phyloP scores from a whole-genome alignment of 176 grass and related monocot species.

The Raddia guianensis region DNA sequence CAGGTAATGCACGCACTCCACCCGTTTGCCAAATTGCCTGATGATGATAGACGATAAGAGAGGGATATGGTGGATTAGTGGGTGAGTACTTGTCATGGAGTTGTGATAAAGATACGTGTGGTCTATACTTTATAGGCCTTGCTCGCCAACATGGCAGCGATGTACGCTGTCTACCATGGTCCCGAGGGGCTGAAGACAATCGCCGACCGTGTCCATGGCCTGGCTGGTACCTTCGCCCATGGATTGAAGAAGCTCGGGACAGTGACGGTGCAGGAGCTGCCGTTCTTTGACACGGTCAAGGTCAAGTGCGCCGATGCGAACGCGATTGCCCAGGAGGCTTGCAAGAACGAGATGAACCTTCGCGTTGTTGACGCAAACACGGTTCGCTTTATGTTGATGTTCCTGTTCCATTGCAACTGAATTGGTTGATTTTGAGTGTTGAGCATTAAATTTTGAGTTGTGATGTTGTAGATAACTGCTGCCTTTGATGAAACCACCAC shows the following conservation, averaged over 20 bases:
- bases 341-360: slow-evolving; percentile 92
- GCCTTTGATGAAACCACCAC: slow-evolving; percentile 94
- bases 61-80: not conserved
- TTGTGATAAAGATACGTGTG: slow-evolving; percentile 30
- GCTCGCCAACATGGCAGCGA: slow-evolving; percentile 97
- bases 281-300: slow-evolving; percentile 95
- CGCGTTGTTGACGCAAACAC: slow-evolving; percentile 79
- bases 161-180: slow-evolving; percentile 98
- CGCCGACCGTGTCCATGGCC: slow-evolving; percentile 85
- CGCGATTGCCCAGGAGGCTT: slow-evolving; percentile 67
- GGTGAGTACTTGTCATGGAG: not conserved
- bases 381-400: slow-evolving; percentile 48
- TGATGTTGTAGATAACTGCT: slow-evolving; percentile 70
- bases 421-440: not conserved
- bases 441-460: slow-evolving; percentile 39
- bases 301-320: slow-evolving; percentile 78
- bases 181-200: slow-evolving; percentile 87
- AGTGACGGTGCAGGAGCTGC: slow-evolving; percentile 88
- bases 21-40: slow-evolving; percentile 43
- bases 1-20: slow-evolving; percentile 57
- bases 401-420: slow-evolving; percentile 17
- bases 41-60: slow-evolving; percentile 16
- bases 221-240: slow-evolving; percentile 76
- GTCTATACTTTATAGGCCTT: slow-evolving; percentile 70
- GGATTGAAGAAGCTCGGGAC: slow-evolving; percentile 91